Conservation (phyloP, 31 red algal genomes). For the Asparagopsis taxiformis region DNA sequence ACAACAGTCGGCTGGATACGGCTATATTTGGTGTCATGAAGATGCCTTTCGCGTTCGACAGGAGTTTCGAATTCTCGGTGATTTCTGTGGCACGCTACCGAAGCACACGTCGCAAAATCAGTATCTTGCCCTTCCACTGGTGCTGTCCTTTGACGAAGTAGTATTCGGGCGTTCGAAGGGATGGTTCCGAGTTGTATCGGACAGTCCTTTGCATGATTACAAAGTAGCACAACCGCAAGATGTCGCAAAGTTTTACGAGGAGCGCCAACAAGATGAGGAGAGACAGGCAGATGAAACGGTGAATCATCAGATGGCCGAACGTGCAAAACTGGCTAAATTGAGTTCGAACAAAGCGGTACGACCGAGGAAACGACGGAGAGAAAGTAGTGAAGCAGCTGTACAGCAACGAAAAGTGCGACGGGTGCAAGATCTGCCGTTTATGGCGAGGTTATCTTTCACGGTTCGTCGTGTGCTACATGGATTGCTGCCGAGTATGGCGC, state of each 20-base stretch:
- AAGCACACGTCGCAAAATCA: constrained; percentile 83
- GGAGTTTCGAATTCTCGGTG: constrained; percentile 67
- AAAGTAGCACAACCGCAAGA: neutral
- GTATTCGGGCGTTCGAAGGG: constrained; percentile 49
- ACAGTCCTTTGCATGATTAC: constrained; percentile 25
- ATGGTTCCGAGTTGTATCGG: constrained; percentile 26
- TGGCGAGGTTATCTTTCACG: no score
- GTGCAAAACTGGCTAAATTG: constrained; percentile 19
- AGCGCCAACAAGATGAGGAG: constrained; percentile 16
- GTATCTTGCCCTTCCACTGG: constrained; percentile 73
- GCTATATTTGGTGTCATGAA: constrained; percentile 47
- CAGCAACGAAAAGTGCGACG: no score
- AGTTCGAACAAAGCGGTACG: neutral
- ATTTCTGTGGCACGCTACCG: constrained; percentile 72
- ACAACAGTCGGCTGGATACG: no score
- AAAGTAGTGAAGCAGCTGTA: no score
- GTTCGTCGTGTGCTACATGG: no score
- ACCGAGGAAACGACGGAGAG: neutral
- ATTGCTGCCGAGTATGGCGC: no score
- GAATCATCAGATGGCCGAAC: constrained; percentile 4
- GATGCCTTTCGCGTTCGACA: constrained; percentile 49
- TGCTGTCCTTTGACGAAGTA: constrained; percentile 66
- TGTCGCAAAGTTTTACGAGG: constrained; percentile 10
- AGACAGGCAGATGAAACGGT: constrained; percentile 22
- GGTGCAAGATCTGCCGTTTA: no score